Evolutionary conservation across 306 rosid species (phyloP), one percentile per base, ranked within the genome.

Genomic region (Gleditsia sinensis): DNA sequence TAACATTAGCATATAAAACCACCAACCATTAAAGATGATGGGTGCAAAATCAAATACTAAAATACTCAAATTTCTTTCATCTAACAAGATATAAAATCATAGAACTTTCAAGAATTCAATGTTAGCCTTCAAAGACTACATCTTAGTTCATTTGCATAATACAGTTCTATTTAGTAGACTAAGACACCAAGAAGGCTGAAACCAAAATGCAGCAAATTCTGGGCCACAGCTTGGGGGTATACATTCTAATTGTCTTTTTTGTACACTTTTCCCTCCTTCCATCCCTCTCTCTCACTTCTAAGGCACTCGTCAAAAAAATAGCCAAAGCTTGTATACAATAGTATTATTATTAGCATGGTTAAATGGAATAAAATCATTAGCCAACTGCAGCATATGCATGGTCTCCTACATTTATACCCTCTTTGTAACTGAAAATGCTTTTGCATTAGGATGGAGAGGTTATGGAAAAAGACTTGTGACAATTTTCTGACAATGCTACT

Each of bases 41-140:
- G 20, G 57, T 50, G 28, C 21, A 58, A 28, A 58, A 30, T 58
- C 19, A 58, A 58, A 17, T 6, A 19, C 9, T 20, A 62, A 36
- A 39, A 62, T 58, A 58, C 30, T 56, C 64, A 30, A 30, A 50
- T 7, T 19, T 16, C 46, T 50, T 19, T 50, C 27, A 50, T 50
- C 27, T 7, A 50, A 21, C 48, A n/a, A 54, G 17, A 50, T 20
- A 49, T 7, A 50, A 50, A 20, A 19, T 20, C 20, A 50, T 19
- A 11, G 6, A 32, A n/a, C 9, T 19, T 36, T 17, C 30, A 37
- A 6, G 19, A 42, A 24, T 33, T 58, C 49, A 39, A 39, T 12
- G 36, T 60, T 68, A 40, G 53, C 32, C 66, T 39, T 66, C 27
- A 25, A 56, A 46, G 67, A 50, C 74, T 48, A 40, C 11, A 67